Base-by-base conservation (phyloP, 441 rosid species). In the Syzygium malaccense region DNA sequence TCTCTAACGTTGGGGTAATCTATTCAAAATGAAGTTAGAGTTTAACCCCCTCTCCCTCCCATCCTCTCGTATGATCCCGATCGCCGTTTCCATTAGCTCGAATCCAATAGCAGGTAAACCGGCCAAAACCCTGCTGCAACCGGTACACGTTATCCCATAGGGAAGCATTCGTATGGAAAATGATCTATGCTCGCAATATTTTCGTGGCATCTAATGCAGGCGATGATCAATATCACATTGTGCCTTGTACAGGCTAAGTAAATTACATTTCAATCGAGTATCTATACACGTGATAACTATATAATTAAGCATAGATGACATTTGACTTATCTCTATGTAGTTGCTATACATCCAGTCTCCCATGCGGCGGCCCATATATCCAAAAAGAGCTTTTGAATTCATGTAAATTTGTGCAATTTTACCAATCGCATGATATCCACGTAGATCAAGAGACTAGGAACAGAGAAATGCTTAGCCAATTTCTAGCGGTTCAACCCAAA, bases 391-490 rank as follows among this genome's bases (percentile, higher is more conserved):
- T 28, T 62, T 62, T 28, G 7, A 6, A 60, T 60, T 14, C 18
- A 3, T n/a, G 33, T n/a, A 62, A n/a, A 26, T 62, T 14, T 14
- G 71, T 62, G 33, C 4, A 7, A 62, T n/a, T 62, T 62, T 15
- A 6, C 9, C 4, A 11, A 14, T 6, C 18, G 11, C 19, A 2
- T 0, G 18, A 60, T 60, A n/a, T 14, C 8, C 8, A 1, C n/a
- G 8, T 62, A 62, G n/a, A 2, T 4, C 71, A 30, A 62, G 71
- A n/a, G 71, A 62, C 71, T n/a, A n/a, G 71, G 71, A 62, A 62
- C 3, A 30, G 33, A 62, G 32, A 14, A 62, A n/a, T 62, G 19
- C 33, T 62, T 62, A 62, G 32, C 71, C 10, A 4, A 62, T 28
- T n/a, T 62, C 33, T n/a, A 7, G 71, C 0, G 19, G 33, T n/a